Percentiles rank a stretch among this genome's conserved stretches.
Conservation (phyloP, 805 yeast species). For the Kazachstania viticola region DNA sequence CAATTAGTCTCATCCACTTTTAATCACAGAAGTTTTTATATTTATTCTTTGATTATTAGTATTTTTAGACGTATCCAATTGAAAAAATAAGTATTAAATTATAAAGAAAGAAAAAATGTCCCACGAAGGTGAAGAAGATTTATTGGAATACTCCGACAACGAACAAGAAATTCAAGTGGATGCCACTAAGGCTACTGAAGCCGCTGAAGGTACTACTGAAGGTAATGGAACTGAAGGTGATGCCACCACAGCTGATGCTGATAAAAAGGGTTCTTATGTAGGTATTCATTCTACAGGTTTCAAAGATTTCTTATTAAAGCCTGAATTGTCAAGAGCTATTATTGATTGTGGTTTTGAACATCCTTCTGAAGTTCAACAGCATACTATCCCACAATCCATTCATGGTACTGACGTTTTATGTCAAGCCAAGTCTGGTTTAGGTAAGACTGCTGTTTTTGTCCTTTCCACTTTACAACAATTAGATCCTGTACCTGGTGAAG, state of each 20-base stretch:
- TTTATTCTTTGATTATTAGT: no score
- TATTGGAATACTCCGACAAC: slow-evolving; percentile 96
- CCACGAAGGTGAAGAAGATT: slow-evolving; percentile 97
- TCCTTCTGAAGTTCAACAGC: slow-evolving; percentile 99
- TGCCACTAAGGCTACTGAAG: slow-evolving; percentile 33
- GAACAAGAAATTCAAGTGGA: slow-evolving; percentile 80
- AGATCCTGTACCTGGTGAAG: slow-evolving; percentile 96
- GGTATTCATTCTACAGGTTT: slow-evolving; percentile 98
- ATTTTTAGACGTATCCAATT: no score
- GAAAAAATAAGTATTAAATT: no score
- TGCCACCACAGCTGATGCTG: slow-evolving; percentile 45
- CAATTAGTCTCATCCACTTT: no score
- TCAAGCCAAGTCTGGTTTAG: slow-evolving; percentile 99
- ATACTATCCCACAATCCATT: slow-evolving; percentile 94
- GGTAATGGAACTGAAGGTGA: slow-evolving; percentile 23
- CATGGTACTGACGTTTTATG: slow-evolving; percentile 96
- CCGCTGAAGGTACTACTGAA: slow-evolving; percentile 18
- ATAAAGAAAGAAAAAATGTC: slow-evolving; percentile 54
- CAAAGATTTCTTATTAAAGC: slow-evolving; percentile 93
- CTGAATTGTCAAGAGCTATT: slow-evolving; percentile 93
- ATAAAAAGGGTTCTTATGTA: slow-evolving; percentile 93
- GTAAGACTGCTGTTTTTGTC: slow-evolving; percentile 97
- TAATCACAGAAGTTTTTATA: no score
- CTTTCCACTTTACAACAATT: slow-evolving; percentile 91
- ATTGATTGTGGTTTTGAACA: slow-evolving; percentile 99